Conservation (phyloP, 139 green algal species). For the Axilococcus clingmanii region DNA sequence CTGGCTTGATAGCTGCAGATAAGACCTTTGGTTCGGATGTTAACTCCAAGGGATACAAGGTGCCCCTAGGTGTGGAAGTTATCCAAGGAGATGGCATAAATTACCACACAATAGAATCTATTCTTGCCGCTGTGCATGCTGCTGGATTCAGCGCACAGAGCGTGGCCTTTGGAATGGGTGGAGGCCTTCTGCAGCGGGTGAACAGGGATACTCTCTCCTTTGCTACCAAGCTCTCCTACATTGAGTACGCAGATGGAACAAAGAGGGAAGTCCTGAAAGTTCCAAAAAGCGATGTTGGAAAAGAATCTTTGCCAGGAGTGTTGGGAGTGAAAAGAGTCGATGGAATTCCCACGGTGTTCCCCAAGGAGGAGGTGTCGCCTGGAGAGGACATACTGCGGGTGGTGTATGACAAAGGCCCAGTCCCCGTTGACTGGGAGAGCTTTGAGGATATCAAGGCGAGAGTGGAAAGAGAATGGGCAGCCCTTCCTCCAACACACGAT, state of each 20-base stretch:
- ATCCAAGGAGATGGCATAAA: slow-evolving; percentile 85
- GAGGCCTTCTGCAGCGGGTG: slow-evolving; percentile 79
- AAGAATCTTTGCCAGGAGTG: slow-evolving; percentile 64
- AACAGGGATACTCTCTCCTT: slow-evolving; percentile 89
- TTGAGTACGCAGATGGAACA: slow-evolving; percentile 60
- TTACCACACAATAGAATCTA: slow-evolving; percentile 40
- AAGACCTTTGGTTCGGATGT: slow-evolving; percentile 35
- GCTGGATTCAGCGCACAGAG: slow-evolving; percentile 64
- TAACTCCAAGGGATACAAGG: slow-evolving; percentile 72
- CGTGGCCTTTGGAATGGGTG: slow-evolving; percentile 85
- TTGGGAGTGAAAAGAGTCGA: slow-evolving; percentile 68
- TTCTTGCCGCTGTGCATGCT: slow-evolving; percentile 51
- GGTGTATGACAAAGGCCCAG: slow-evolving; percentile 62
- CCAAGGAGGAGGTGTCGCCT: slow-evolving; percentile 49
- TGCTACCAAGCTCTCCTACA: slow-evolving; percentile 82
- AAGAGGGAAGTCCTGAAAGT: slow-evolving; percentile 73
- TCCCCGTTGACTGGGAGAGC: slow-evolving; percentile 50
- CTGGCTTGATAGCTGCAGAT: slow-evolving; percentile 44
- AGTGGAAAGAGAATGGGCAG: slow-evolving; percentile 52
- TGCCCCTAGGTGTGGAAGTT: slow-evolving; percentile 57
- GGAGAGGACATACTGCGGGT: slow-evolving; percentile 60
- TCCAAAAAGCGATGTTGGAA: slow-evolving; percentile 50
- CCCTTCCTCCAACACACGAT: slow-evolving; percentile 46
- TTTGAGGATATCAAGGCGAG: slow-evolving; percentile 50
- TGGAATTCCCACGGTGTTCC: slow-evolving; percentile 68